Base-by-base conservation (phyloP, 495 filamentous ascomycete genomes). In the Neurospora cerealis region DNA sequence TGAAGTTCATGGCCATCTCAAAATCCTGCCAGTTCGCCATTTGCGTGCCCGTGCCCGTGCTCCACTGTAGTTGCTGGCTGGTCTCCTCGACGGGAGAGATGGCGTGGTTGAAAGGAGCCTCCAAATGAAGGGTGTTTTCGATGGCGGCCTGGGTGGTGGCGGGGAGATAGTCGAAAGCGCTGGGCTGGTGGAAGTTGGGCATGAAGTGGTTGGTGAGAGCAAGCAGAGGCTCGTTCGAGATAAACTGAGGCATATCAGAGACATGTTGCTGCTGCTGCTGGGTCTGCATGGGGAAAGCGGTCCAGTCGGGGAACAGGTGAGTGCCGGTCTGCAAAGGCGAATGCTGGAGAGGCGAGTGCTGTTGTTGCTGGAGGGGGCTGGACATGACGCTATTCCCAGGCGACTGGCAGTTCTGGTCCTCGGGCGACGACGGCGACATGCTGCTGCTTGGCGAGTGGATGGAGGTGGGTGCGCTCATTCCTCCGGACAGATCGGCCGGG, bases 21-120 rank as follows among this genome's bases (percentile, higher is more conserved):
- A 94, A 90, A 78, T 94, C 91, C 75, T 92, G 91, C 86, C 92
- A 94, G 42, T 92, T 88, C 73, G 90, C 83, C 85, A 87, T 86
- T 34, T 66, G 54, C 54, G 54, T 66, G 6, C 28, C 28, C 54
- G 54, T 66, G 41, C 84, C 80, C 74, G 83, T 78, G 5, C 81
- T 81, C 83, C 83, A 86, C 17, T 90, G 87, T 79, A 93, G 89
- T 73, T 89, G 85, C 54, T 92, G 91, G 71, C 90, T 86, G 15
- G 87, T 83, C 54, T 88, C 88, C 10, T 91, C 87, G 71, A 93
- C 85, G 69, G 85, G 85, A 34, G 91, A 87, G 72, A 95, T 84
- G 79, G 89, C 80, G 75, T 66, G 54, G 54, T 73, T 81, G 75
- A 86, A 95, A 4, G 88, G 83, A 46, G 86, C 84, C 70, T 93